These are phyloP conservation scores for Penicillium freii DNA, from an alignment of 2,329 filamentous ascomycete species.

Conservation along the genomic window DNA sequence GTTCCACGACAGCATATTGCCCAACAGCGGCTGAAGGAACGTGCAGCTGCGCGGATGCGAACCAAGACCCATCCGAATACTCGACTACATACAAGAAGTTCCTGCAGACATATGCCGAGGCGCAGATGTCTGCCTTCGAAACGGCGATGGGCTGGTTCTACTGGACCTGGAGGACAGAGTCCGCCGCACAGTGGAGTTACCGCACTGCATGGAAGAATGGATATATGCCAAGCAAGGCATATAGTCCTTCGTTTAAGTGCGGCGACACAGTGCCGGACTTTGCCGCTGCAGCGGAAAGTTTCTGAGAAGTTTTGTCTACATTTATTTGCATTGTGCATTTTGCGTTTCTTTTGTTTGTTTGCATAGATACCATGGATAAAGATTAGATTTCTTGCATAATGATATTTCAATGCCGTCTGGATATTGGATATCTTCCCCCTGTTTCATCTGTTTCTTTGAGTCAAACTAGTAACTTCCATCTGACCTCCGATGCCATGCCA, in stretches of 20 bases:
- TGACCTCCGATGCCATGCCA: neutral
- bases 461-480: conserved; percentile 10
- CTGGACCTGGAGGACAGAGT: conserved; percentile 96
- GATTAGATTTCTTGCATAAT: conserved; percentile 3
- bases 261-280: conserved; percentile 48
- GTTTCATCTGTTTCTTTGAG: neutral
- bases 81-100: conserved; percentile 76
- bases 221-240: conserved; percentile 72
- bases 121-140: conserved; percentile 94
- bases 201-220: conserved; percentile 67
- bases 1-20: conserved; percentile 70
- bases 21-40: conserved; percentile 59
- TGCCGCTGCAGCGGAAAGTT: conserved; percentile 43
- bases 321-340: conserved; percentile 4
- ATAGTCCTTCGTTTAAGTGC: conserved; percentile 69
- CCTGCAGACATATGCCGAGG: conserved; percentile 84
- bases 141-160: conserved; percentile 97
- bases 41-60: conserved; percentile 75
- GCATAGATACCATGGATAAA: conserved; percentile 10
- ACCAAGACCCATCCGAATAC: conserved; percentile 68
- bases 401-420: neutral
- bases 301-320: conserved; percentile 28
- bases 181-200: conserved; percentile 78
- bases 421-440: neutral
- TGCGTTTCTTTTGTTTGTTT: conserved; percentile 3